These are phyloP conservation scores for Cladorrhinum sp. DNA, from an alignment of 2,329 filamentous ascomycete genomes.

Conservation along the genomic window DNA sequence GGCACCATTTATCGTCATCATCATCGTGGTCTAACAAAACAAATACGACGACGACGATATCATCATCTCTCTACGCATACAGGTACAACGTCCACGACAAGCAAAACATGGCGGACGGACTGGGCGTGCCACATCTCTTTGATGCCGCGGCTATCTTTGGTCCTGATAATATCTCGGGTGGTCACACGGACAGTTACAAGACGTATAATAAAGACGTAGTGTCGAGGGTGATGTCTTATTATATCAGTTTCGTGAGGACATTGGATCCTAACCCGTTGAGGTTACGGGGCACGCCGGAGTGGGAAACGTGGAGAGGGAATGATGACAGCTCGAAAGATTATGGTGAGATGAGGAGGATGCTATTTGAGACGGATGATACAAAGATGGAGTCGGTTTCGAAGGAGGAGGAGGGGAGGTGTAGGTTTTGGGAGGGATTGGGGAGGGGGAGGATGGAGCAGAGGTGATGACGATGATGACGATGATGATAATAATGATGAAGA, in stretches of 20 bases:
- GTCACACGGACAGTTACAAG: constrained; percentile 38
- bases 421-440: constrained; percentile 41
- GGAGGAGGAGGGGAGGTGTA: constrained; percentile 38
- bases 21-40: too few species aligned
- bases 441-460: constrained; percentile 34
- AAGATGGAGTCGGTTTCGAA: constrained; percentile 39
- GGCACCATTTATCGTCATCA: constrained; percentile 8
- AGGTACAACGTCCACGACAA: constrained; percentile 48
- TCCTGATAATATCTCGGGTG: constrained; percentile 35
- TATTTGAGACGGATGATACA: constrained; percentile 40
- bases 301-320: constrained; percentile 44
- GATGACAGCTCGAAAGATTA: constrained; percentile 29
- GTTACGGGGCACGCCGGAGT: constrained; percentile 36
- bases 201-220: constrained; percentile 46
- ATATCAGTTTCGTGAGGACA: constrained; percentile 46
- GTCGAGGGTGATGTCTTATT: constrained; percentile 48
- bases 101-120: constrained; percentile 34
- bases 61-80: constrained; percentile 42
- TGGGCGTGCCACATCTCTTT: constrained; percentile 49
- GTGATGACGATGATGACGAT: constrained; percentile 1
- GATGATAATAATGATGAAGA: too few species aligned
- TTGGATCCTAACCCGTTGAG: constrained; percentile 44
- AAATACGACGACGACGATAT: too few species aligned
- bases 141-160: constrained; percentile 50
- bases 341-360: constrained; percentile 33